Percentiles rank a stretch among this genome's conserved stretches.
Evolutionary conservation across 805 yeast species (phyloP).

Genomic region (Wickerhamomyces tratensis): DNA sequence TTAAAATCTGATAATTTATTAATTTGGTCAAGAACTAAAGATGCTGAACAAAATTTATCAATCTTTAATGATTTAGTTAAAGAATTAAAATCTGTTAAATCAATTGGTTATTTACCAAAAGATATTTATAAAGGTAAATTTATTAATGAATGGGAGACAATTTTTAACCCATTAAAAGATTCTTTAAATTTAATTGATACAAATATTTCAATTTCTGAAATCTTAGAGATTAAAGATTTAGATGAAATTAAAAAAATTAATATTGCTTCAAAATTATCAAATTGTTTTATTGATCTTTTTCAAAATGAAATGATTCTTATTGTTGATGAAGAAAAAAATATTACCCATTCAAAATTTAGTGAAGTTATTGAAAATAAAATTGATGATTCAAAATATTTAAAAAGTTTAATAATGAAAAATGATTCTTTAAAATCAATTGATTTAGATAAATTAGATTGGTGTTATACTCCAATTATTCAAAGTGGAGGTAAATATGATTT

Average conservation of each 20-base stretch:
- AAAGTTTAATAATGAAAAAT: constrained; percentile 36
- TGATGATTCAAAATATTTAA: constrained; percentile 66
- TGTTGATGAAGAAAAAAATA: constrained; percentile 77
- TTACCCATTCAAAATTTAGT: constrained; percentile 62
- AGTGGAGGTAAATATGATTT: constrained; percentile 82
- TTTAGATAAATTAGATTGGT: constrained; percentile 77
- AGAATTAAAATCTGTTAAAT: constrained; percentile 33
- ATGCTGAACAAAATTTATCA: constrained; percentile 61
- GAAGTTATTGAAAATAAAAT: constrained; percentile 74
- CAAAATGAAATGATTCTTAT: constrained; percentile 81
- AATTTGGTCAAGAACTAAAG: constrained; percentile 74
- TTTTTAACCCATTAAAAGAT: constrained; percentile 27
- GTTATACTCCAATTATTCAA: constrained; percentile 84
- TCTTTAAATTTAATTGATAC: constrained; percentile 41
- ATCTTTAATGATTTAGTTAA: constrained; percentile 48
- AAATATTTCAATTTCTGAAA: constrained; percentile 39
- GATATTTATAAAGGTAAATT: constrained; percentile 81
- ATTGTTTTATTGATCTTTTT: constrained; percentile 71
- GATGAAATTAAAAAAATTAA: constrained; percentile 59
- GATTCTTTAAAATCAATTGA: constrained; percentile 58
- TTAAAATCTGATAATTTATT: constrained; percentile 38
- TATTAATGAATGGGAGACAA: constrained; percentile 65
- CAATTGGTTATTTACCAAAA: constrained; percentile 60
- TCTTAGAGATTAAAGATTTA: constrained; percentile 70
- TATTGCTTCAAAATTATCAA: constrained; percentile 69